Base-by-base conservation (phyloP, 768 basidiomycete species). In the Trametes sanguinea region DNA sequence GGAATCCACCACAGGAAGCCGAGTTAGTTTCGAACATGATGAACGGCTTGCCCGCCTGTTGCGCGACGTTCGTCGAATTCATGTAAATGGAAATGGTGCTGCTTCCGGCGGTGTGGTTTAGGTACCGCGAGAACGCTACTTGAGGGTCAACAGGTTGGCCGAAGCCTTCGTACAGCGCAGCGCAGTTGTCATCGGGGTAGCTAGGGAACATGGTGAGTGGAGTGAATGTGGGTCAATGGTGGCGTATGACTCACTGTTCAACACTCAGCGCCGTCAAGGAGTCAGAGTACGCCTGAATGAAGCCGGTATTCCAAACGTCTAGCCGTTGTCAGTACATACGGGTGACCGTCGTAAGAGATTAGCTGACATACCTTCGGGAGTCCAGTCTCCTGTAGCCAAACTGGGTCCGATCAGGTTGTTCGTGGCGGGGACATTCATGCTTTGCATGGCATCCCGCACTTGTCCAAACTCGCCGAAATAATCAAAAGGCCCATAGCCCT, bases 21-120 rank as follows among this genome's bases (percentile, higher is more conserved):
- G 80, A 78, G 65, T 81, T 82, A 40, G 80, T 83, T 71, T 85
- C 83, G 64, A 83, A 75, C 80, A 85, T 82, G 54, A 81, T 66
- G 60, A 83, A 73, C 35, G 80, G 79, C 67, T 77, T 76, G 13
- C 67, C 67, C 4, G 42, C 53, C 7, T 72, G 67, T 52, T 75
- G 70, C 8, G 78, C 77, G 47, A 70, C 66, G 11, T 50, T 52
- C 0, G 78, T 71, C 2, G 75, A 73, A 40, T 73, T 74, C 5
- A 77, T 47, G 69, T 82, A 83, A 8, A 72, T 72, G 9, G 52
- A 59, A 7, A 78, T 72, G 58, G 80, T 72, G 22, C 65, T 55
- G 6, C 71, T 61, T 1, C 76, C 77, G 5, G 75, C 65, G 13
- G 72, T 76, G 67, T 84, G 83, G 54, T 72, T 80, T 29, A 83